Conservation (phyloP, 1,139 yeast genomes). For the Citeromyces hawaiiensis region DNA sequence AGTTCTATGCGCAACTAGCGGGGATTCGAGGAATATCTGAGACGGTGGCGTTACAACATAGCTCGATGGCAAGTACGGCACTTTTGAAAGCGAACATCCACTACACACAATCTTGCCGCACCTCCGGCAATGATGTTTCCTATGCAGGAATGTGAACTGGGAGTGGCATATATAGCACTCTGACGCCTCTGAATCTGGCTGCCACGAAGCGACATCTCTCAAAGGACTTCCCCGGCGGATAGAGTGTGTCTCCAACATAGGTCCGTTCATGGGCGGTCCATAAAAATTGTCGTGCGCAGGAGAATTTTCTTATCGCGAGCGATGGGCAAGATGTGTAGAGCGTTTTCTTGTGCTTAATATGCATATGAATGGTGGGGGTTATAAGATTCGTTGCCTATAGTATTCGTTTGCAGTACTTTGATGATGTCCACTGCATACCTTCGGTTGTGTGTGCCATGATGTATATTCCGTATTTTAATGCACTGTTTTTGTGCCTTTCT, state of each 20-base stretch:
- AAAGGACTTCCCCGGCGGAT: neutral
- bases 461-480: too few species aligned
- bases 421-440: too few species aligned
- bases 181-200: constrained; percentile 48
- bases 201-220: constrained; percentile 48
- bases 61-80: constrained; percentile 29
- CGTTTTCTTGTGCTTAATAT: too few species aligned
- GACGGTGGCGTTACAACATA: constrained; percentile 34
- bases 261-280: neutral
- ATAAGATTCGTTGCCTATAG: too few species aligned
- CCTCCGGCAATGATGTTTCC: constrained; percentile 87
- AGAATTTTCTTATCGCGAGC: neutral
- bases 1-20: constrained; percentile 44
- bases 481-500: too few species aligned
- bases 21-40: constrained; percentile 31
- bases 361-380: too few species aligned
- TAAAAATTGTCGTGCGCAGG: neutral
- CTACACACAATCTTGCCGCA: constrained; percentile 75
- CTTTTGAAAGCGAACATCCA: constrained; percentile 38
- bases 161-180: constrained; percentile 52
- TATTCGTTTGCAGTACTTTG: too few species aligned
- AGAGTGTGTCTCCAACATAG: constrained; percentile 1
- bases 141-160: constrained; percentile 48
- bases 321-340: too few species aligned
- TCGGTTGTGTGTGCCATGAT: too few species aligned